Conservation (phyloP, 331 rosid species). For the Telfairia occidentalis region DNA sequence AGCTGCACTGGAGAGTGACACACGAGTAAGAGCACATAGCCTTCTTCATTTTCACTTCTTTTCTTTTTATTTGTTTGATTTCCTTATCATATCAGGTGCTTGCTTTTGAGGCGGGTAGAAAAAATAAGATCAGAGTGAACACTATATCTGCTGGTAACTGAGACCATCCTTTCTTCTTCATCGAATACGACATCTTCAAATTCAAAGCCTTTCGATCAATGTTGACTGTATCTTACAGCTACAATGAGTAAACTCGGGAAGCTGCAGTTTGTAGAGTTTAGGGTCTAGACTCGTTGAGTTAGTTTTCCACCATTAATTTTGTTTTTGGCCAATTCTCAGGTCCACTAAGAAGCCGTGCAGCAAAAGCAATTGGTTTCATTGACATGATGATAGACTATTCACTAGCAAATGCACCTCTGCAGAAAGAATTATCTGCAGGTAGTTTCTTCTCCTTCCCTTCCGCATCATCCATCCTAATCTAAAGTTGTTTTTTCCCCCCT, state of each 20-base stretch:
- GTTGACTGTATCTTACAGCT: not conserved
- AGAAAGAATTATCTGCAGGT: constrained; percentile 74
- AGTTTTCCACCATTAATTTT: not conserved
- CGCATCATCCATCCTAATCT: not conserved
- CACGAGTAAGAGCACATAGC: constrained; percentile 39
- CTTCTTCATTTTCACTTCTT: not conserved
- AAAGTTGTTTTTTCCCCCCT: not conserved
- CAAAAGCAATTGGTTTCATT: constrained; percentile 75
- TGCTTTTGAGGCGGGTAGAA: constrained; percentile 88
- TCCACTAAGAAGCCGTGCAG: constrained; percentile 83
- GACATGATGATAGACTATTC: constrained; percentile 86
- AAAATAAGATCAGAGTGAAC: constrained; percentile 63
- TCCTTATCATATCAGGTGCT: constrained; percentile 41
- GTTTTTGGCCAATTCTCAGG: constrained; percentile 33
- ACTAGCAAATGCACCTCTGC: constrained; percentile 62
- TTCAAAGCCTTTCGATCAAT: not conserved
- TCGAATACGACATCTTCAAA: not conserved
- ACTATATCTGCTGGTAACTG: constrained; percentile 67
- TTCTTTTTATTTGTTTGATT: not conserved
- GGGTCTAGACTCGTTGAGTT: not conserved
- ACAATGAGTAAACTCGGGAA: not conserved
- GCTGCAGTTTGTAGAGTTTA: not conserved
- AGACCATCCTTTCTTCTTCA: not conserved
- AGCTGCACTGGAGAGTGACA: constrained; percentile 90
- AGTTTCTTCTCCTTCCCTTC: constrained; percentile 6